phyloP scores from a whole-genome alignment of 306 rosid species.

The Malus domestica region ASM211411v1 NC_041797.1:2139001-2139500 shows the following conservation, averaged over 20 bases:
- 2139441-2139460: no score
- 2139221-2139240: background rate
- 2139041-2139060: background rate
- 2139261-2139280: background rate
- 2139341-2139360: background rate
- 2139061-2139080: no score
- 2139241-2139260: background rate
- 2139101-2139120: background rate
- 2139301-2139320: background rate
- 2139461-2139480: no score
- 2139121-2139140: background rate
- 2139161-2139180: slow-evolving; percentile 1
- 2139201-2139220: slow-evolving; percentile 1
- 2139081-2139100: no score
- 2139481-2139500: no score
- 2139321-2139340: background rate
- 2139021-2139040: background rate
- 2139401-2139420: no score
- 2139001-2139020: no score
- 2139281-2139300: background rate
- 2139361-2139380: no score
- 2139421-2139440: no score
- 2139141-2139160: background rate
- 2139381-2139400: no score
- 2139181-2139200: background rate